Percentiles rank a stretch among this genome's conserved stretches.
Evolutionary conservation across 2,329 filamentous ascomycete species (phyloP).

Genomic region (Calonectria henricotiae): DNA sequence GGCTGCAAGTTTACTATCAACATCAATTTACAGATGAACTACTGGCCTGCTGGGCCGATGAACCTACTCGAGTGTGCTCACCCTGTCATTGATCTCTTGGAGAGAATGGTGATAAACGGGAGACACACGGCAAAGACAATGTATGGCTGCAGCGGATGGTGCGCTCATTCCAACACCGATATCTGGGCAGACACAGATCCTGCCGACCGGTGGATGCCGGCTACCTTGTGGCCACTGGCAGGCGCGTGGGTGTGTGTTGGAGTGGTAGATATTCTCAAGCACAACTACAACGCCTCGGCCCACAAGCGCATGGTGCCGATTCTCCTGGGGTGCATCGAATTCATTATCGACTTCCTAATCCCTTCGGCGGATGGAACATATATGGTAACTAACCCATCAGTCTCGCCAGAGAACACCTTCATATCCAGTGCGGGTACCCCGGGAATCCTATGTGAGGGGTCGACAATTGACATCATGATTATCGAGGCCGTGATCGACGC

Average conservation of each 20-base stretch:
- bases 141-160: constrained; percentile 59
- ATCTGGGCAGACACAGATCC: constrained; percentile 61
- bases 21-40: constrained; percentile 71
- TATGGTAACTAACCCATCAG: constrained; percentile 49
- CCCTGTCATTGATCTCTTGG: constrained; percentile 59
- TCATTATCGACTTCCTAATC: constrained; percentile 60
- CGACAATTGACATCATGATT: constrained; percentile 48
- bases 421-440: constrained; percentile 36
- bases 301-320: constrained; percentile 51
- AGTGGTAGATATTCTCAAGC: constrained; percentile 49
- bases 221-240: constrained; percentile 50
- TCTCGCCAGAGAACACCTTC: constrained; percentile 51
- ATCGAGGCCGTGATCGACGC: constrained; percentile 44
- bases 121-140: constrained; percentile 56
- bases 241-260: constrained; percentile 51
- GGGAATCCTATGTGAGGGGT: constrained; percentile 50
- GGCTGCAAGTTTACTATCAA: constrained; percentile 68
- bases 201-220: constrained; percentile 55
- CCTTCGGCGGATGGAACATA: constrained; percentile 50
- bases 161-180: constrained; percentile 60
- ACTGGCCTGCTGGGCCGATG: constrained; percentile 61
- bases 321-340: constrained; percentile 56
- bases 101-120: constrained; percentile 51
- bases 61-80: constrained; percentile 60
- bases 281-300: constrained; percentile 41